Evolutionary conservation across 2,329 filamentous ascomycete species (phyloP).

Genomic region (Achaetomium macrosporum): DNA sequence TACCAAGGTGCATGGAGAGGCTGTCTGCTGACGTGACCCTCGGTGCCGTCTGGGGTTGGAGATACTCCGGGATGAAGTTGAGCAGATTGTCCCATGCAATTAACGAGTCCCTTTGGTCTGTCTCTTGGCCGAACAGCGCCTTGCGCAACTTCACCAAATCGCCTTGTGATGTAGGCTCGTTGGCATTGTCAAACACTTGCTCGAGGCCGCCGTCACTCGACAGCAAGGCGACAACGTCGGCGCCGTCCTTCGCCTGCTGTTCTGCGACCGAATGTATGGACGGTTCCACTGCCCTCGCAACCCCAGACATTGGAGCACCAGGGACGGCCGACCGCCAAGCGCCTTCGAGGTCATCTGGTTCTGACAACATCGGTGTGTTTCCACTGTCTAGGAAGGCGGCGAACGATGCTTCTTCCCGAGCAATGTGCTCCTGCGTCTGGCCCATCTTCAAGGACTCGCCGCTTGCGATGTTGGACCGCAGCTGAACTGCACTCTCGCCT

Average conservation of each 20-base stretch:
- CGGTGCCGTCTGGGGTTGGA: conserved; percentile 2
- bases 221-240: conserved; percentile 36
- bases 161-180: conserved; percentile 26
- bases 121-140: conserved; percentile 34
- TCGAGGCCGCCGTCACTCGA: conserved; percentile 24
- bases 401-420: conserved; percentile 32
- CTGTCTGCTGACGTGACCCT: conserved; percentile 11
- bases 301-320: neutral
- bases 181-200: conserved; percentile 21
- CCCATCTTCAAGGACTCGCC: conserved; percentile 26
- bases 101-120: conserved; percentile 11
- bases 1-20: conserved; percentile 34
- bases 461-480: conserved; percentile 10
- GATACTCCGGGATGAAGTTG: conserved; percentile 44
- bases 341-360: conserved; percentile 16
- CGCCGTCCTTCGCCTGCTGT: conserved; percentile 34
- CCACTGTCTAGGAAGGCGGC: conserved; percentile 32
- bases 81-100: conserved; percentile 41
- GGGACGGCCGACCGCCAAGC: conserved; percentile 16
- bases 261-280: conserved; percentile 27
- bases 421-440: conserved; percentile 27
- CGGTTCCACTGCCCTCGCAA: neutral
- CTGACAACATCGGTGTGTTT: conserved; percentile 19
- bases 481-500: conserved; percentile 23
- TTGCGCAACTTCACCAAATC: conserved; percentile 32